Conservation (phyloP, 2,329 filamentous ascomycete genomes). For the Venturia effusa region DNA sequence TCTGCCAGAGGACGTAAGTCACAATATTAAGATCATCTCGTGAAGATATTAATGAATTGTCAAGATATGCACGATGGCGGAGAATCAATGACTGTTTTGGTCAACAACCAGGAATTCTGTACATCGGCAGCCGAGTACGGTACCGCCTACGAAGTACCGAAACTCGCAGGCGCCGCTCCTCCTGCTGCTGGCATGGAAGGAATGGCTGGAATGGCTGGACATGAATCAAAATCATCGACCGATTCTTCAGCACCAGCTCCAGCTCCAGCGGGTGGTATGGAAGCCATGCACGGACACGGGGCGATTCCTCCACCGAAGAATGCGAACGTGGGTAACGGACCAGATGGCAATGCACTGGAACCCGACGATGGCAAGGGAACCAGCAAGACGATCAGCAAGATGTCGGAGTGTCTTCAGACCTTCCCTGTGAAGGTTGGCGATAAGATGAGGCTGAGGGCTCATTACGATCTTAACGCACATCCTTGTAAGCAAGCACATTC, state of each 20-base stretch:
- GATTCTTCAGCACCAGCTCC: background rate
- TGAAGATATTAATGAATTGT: too few species aligned
- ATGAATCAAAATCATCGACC: background rate
- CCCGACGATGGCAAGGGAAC: background rate
- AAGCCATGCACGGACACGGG: background rate
- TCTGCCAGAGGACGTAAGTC: too few species aligned
- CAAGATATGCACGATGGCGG: too few species aligned
- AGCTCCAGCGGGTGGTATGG: background rate
- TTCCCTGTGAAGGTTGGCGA: slow-evolving; percentile 1
- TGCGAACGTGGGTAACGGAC: background rate
- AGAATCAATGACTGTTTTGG: too few species aligned
- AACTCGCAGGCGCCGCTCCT: too few species aligned
- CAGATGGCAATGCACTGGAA: too few species aligned
- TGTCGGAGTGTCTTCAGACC: background rate
- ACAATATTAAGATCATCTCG: too few species aligned
- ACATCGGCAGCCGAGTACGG: too few species aligned
- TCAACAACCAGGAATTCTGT: too few species aligned
- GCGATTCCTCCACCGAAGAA: background rate
- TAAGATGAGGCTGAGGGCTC: background rate
- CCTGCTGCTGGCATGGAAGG: too few species aligned
- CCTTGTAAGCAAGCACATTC: background rate
- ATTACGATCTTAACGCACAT: background rate
- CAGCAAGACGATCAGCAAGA: background rate
- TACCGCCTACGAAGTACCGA: too few species aligned
- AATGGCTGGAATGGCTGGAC: slow-evolving; percentile 41